Evolutionary conservation across 495 filamentous ascomycete species (phyloP).

Genomic region (Penicillium ochrochloron): DNA sequence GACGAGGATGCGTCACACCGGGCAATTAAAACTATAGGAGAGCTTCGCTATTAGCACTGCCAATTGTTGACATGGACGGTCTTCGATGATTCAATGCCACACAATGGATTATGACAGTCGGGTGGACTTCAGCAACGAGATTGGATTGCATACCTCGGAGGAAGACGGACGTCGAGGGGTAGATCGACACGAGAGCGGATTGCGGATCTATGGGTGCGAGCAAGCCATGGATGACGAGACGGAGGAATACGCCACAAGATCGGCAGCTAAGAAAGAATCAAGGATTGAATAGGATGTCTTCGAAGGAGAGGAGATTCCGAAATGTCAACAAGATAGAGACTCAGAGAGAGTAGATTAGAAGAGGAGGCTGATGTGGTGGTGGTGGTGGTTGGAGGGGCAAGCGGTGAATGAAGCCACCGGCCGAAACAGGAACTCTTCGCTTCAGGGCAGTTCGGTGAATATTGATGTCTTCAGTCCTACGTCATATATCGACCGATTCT

Average conservation of each 20-base stretch:
- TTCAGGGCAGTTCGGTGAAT: slow-evolving; percentile 18
- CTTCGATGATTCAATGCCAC: not conserved
- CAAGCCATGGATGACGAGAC: slow-evolving; percentile 33
- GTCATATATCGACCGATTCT: slow-evolving; percentile 14
- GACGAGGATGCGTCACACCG: slow-evolving; percentile 9
- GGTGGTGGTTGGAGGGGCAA: slow-evolving; percentile 30
- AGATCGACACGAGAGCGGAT: slow-evolving; percentile 24
- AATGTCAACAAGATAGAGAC: not conserved
- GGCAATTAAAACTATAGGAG: slow-evolving; percentile 18
- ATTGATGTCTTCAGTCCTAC: slow-evolving; percentile 23
- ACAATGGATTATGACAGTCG: slow-evolving; percentile 13
- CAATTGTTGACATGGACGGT: slow-evolving; percentile 25
- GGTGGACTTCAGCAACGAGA: slow-evolving; percentile 6
- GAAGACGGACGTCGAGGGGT: slow-evolving; percentile 14
- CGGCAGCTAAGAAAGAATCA: not conserved
- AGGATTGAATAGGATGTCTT: not conserved
- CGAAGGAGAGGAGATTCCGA: too few species aligned
- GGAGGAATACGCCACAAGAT: not conserved
- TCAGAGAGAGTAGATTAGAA: not conserved
- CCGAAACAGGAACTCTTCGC: slow-evolving; percentile 30
- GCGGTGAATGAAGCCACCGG: slow-evolving; percentile 32
- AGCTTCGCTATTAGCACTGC: slow-evolving; percentile 15
- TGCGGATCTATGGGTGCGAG: slow-evolving; percentile 18
- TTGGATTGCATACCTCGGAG: slow-evolving; percentile 29
- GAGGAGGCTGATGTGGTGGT: slow-evolving; percentile 17